A percentile compares a stretch with the other conserved stretches of the same genome.
Conservation (phyloP, 768 basidiomycete species). For the Lentinula detonsa region DNA sequence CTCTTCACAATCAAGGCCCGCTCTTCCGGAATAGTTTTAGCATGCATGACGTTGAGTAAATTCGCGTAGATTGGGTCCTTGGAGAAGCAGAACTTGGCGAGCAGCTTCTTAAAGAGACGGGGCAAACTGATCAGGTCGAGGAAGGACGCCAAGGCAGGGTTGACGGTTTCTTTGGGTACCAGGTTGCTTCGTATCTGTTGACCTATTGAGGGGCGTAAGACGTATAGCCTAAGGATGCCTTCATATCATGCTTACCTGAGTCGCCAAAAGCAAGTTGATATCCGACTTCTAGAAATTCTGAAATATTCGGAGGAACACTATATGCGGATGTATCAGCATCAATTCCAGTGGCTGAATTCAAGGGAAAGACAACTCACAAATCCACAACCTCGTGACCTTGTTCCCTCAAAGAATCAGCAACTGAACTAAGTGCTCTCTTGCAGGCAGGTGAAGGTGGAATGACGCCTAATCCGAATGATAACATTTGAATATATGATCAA, state of each 20-base stretch:
- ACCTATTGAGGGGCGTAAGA: slow-evolving; percentile 24
- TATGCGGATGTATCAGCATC: slow-evolving; percentile 6
- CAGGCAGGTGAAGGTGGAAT: slow-evolving; percentile 63
- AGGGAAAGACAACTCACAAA: slow-evolving; percentile 35
- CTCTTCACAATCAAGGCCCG: slow-evolving; percentile 40
- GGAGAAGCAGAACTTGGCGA: slow-evolving; percentile 33
- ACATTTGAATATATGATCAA: background rate
- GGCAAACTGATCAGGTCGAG: slow-evolving; percentile 11
- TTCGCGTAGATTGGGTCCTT: slow-evolving; percentile 31
- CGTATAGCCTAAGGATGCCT: slow-evolving; percentile 3
- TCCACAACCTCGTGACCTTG: slow-evolving; percentile 61
- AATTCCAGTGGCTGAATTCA: background rate
- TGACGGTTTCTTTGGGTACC: slow-evolving; percentile 27
- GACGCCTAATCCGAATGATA: slow-evolving; percentile 31
- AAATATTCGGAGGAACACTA: slow-evolving; percentile 39
- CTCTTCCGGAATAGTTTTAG: slow-evolving; percentile 46
- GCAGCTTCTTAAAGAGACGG: slow-evolving; percentile 32
- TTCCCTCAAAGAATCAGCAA: slow-evolving; percentile 44
- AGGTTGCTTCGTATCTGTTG: slow-evolving; percentile 31
- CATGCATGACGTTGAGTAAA: slow-evolving; percentile 31
- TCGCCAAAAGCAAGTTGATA: slow-evolving; percentile 54
- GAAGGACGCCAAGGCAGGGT: slow-evolving; percentile 20
- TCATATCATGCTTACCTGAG: slow-evolving; percentile 32
- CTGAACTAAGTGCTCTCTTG: slow-evolving; percentile 44
- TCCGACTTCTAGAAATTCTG: slow-evolving; percentile 44